Evolutionary conservation across 257 asterid species (phyloP).

Genomic region (Osmanthus fragrans): DNA sequence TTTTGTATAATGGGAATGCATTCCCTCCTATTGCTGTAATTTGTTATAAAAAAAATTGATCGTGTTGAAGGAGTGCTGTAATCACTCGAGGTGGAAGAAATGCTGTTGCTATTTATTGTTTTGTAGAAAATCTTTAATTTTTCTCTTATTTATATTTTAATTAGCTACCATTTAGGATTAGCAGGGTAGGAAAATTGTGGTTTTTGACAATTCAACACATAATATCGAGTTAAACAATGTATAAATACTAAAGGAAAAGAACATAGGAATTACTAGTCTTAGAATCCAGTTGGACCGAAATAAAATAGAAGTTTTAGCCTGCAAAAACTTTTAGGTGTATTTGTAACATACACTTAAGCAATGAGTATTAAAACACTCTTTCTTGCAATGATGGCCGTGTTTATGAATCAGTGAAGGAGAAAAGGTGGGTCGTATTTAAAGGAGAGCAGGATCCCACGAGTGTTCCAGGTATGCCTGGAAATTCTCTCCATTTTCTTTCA

Average conservation of each 20-base stretch:
- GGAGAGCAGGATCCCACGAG: slow-evolving; percentile 90
- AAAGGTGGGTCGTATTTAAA: slow-evolving; percentile 82
- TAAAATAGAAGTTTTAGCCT: no score
- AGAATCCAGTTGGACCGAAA: no score
- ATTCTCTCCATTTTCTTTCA: slow-evolving; percentile 15
- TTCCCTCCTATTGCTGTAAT: background rate
- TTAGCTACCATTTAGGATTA: background rate
- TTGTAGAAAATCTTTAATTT: background rate
- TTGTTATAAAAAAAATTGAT: background rate
- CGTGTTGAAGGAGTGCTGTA: background rate
- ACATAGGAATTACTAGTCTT: no score
- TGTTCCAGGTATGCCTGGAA: slow-evolving; percentile 62
- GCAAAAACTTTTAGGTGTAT: slow-evolving; percentile 6
- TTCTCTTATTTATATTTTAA: background rate
- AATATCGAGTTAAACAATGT: background rate
- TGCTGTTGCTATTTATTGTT: background rate
- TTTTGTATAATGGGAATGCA: background rate
- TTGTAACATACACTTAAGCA: slow-evolving; percentile 6
- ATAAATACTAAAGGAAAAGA: background rate
- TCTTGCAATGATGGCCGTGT: slow-evolving; percentile 13
- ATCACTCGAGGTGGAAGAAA: background rate
- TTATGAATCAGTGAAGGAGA: slow-evolving; percentile 77
- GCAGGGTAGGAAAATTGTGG: background rate
- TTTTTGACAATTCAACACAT: background rate
- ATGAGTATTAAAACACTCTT: background rate